Base-by-base conservation (phyloP, 352 stramenopile species). In the Stramenopiles sp. region DNA sequence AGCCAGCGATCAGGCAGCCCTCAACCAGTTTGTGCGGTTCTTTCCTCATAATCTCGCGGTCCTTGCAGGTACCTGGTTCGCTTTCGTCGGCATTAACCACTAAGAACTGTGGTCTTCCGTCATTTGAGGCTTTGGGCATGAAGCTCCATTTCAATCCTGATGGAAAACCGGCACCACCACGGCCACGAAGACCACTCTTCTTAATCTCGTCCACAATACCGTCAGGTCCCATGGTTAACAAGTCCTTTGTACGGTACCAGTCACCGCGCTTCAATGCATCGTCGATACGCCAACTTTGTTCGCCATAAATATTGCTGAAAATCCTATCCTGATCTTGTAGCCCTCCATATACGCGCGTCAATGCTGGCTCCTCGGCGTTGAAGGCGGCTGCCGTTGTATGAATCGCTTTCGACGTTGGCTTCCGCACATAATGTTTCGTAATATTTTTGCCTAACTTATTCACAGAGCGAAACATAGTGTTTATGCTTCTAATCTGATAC, bases 161-260 rank as follows among this genome's bases (percentile, higher is more conserved):
- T 7, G 97, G 97, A 86, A 99, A 99, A 1, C 96, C 97, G 67
- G 97, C 97, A 55, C 97, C 97, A 71, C 97, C 97, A 75, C 97
- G 93, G 83, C 97, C 97, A 78, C 97, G 93, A 7, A 99, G 88
- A 30, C 97, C 97, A 30, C 92, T 98, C 84, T 98, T 93, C 89
- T 99, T 99, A 82, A 99, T 98, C 87, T 99, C 96, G 86, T 99
- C 93, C 67, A 99, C 92, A 85, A 99, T 99, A 94, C 95, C 98
- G 86, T 99, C 97, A 1, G 97, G 96, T 30, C 97, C 97, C 95
- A 98, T 98, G 85, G 91, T 97, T 83, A 98, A 90, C 67, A 98
- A 90, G 86, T 99, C 96, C 88, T 98, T 98, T 75, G 92, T 97
- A 84, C 90, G 89, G 85, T 92, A 88, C 93, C 96, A 99, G 89